Conservation (phyloP, 1,284 basidiomycete species). For the Malassezia globosa region DNA sequence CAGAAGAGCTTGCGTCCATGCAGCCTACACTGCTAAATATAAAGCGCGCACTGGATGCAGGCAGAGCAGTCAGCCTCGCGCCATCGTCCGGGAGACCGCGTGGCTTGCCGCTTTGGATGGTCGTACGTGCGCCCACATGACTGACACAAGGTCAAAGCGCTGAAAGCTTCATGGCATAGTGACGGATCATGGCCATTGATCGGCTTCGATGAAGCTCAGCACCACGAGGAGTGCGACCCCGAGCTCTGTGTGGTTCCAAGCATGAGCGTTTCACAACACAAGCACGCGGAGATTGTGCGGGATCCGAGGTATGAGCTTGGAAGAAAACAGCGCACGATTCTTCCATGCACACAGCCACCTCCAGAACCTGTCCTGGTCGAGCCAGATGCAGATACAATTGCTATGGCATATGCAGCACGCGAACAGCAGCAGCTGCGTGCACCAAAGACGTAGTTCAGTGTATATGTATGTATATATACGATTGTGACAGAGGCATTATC, state of each 20-base stretch:
- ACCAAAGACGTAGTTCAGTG: neutral
- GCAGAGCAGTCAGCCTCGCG: neutral
- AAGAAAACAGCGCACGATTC: neutral
- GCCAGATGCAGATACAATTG: slow-evolving; percentile 8
- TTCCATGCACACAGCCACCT: slow-evolving; percentile 6
- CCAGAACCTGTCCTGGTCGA: neutral
- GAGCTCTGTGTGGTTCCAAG: slow-evolving; percentile 1
- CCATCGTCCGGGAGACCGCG: neutral
- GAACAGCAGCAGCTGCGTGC: neutral
- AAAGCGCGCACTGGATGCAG: slow-evolving; percentile 5
- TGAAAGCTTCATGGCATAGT: slow-evolving; percentile 13
- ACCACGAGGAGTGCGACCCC: slow-evolving; percentile 7
- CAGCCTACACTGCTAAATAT: neutral
- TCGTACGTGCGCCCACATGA: too few species aligned
- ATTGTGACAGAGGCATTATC: neutral
- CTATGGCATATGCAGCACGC: slow-evolving; percentile 9
- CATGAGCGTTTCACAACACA: slow-evolving; percentile 11
- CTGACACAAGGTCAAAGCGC: slow-evolving; percentile 10
- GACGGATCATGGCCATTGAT: slow-evolving; percentile 18
- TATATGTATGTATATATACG: neutral
- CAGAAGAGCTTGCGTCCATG: slow-evolving; percentile 8
- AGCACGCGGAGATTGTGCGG: slow-evolving; percentile 7
- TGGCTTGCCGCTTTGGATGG: slow-evolving; percentile 14
- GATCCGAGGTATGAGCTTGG: slow-evolving; percentile 7
- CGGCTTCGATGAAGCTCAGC: slow-evolving; percentile 12